These are phyloP conservation scores for Rhodamnia argentea DNA, from an alignment of 345 rosid species.

Conservation along the genomic window DNA sequence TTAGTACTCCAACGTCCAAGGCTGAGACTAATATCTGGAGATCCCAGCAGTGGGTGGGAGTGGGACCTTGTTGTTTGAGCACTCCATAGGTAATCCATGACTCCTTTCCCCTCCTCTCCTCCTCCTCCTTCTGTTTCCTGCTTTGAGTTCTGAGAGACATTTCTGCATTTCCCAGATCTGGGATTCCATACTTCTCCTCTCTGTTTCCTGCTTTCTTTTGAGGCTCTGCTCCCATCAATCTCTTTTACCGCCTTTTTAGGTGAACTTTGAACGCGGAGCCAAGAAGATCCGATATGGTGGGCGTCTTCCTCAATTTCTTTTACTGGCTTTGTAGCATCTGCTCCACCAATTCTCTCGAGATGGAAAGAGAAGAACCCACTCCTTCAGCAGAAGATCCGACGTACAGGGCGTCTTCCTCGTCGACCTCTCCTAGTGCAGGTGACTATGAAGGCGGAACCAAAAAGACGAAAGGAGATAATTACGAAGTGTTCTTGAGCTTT, in stretches of 20 bases:
- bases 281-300: neutral
- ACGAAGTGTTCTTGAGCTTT: neutral
- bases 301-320: neutral
- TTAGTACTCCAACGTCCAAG: too few relatives aligned
- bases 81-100: too few relatives aligned
- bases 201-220: neutral
- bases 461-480: neutral
- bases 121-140: too few relatives aligned
- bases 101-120: too few relatives aligned
- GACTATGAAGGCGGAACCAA: neutral
- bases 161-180: neutral
- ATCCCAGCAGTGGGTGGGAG: too few relatives aligned
- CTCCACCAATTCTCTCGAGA: neutral
- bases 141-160: too few relatives aligned
- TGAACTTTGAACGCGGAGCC: neutral
- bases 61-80: too few relatives aligned
- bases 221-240: neutral
- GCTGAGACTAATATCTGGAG: too few relatives aligned
- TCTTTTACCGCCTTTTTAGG: neutral
- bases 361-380: neutral
- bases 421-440: neutral
- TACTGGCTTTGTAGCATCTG: neutral
- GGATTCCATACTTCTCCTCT: neutral
- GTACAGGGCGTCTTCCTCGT: neutral
- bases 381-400: neutral